Percentiles rank a stretch among this genome's conserved stretches.
Conservation (phyloP, 805 yeast species). For the Teunomyces stri region DNA sequence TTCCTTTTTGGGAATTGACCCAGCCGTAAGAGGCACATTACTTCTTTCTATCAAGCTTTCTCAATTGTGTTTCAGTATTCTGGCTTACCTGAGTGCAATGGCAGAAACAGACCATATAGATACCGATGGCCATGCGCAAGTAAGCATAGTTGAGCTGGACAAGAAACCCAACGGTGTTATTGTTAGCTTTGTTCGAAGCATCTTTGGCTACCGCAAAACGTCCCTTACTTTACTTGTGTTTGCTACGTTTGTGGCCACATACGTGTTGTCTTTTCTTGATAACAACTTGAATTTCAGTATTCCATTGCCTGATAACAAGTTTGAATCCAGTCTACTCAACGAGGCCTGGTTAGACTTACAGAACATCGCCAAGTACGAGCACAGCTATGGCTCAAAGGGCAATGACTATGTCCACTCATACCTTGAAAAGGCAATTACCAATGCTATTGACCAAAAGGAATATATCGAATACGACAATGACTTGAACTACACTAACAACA, state of each 20-base stretch:
- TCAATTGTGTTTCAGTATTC: background rate
- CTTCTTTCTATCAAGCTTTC: too few relatives aligned
- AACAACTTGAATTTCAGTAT: slow-evolving; percentile 40
- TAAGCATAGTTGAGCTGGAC: background rate
- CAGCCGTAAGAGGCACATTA: background rate
- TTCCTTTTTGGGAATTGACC: background rate
- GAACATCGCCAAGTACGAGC: slow-evolving; percentile 59
- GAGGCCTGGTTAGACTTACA: slow-evolving; percentile 74
- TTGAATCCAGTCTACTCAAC: slow-evolving; percentile 31
- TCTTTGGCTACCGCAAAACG: slow-evolving; percentile 73
- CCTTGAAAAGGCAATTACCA: slow-evolving; percentile 44
- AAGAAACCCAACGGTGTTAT: slow-evolving; percentile 12
- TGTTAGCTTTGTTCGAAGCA: slow-evolving; percentile 38
- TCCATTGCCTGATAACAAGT: slow-evolving; percentile 41
- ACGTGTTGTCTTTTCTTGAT: slow-evolving; percentile 36
- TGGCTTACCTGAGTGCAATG: background rate
- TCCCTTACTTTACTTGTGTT: slow-evolving; percentile 57
- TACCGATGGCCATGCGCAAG: background rate
- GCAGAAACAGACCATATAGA: background rate
- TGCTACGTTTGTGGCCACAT: slow-evolving; percentile 43
- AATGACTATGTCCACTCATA: slow-evolving; percentile 77
- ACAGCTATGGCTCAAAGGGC: slow-evolving; percentile 75
- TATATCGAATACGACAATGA: slow-evolving; percentile 41
- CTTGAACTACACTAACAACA: slow-evolving; percentile 41
- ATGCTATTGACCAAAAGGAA: slow-evolving; percentile 9